Base-by-base conservation (phyloP, 176 grass and related monocot genomes). In the Rhynchospora pubera region DNA sequence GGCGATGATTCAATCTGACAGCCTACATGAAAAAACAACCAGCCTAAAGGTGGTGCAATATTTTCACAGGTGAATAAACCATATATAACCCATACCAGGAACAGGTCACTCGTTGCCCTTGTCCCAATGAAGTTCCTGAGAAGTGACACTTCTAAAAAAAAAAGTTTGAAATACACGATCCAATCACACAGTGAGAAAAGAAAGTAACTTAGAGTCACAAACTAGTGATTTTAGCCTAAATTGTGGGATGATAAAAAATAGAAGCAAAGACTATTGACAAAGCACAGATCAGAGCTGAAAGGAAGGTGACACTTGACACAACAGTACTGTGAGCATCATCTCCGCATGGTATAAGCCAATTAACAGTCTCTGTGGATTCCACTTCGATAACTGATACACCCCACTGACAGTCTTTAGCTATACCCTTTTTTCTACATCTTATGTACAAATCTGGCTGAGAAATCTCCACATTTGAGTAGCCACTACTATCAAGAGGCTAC, bases 311-410 rank as follows among this genome's bases (percentile, higher is more conserved):
- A 76, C 42, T 62, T 79, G 91, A 91, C 58, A 94, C 92, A 59
- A 97, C 72, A 42, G 65, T 82, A 15, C 16, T 63, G 48, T 94
- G 94, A 10, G 81, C 87, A 62, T 89, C 23, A 22, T 89, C 85
- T 72, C 92, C 92, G 43, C 92, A 91, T 23, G 94, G 94, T 68
- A 94, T 55, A 10, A 26, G 78, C 90, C 92, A 97, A 11, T 9
- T 14, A 6, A 87, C 43, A 68, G 61, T 85, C 28, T 79, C 81
- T 45, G 79, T 18, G 10, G 72, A 34, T 45, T 43, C 28, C 9
- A 15, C 72, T 16, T 89, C 50, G 6, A 89, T 23, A 77, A 83
- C 24, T 50, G 56, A 47, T 24, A 88, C 12, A 9, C 9, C 52
- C 83, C 90, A 92, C 9, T 65, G 34, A 77, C 88, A 97, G 28